phyloP scores from a whole-genome alignment of 257 asterid genomes.

The Gardenia jasminoides region DNA sequence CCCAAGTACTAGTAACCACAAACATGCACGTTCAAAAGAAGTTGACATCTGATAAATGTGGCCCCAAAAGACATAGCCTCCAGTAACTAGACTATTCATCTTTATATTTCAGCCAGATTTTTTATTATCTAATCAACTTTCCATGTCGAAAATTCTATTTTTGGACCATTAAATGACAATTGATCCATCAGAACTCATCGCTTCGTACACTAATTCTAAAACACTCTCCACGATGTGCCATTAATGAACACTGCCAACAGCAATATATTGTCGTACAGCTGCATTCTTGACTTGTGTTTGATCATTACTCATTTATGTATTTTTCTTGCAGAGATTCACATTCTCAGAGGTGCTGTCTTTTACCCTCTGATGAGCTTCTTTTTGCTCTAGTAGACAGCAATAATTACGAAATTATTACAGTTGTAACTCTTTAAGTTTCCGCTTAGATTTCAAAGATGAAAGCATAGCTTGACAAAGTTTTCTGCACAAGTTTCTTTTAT shows the following conservation, averaged over 20 bases:
- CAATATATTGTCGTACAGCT: background rate
- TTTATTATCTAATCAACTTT: background rate
- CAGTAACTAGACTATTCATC: background rate
- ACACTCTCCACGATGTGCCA: background rate
- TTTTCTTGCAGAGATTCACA: background rate
- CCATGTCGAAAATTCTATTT: background rate
- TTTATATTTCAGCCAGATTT: background rate
- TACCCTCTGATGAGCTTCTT: background rate
- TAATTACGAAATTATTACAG: background rate
- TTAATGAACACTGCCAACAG: constrained; percentile 4
- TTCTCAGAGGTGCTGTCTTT: background rate
- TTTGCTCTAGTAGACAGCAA: background rate
- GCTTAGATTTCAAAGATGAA: background rate
- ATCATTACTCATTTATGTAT: background rate
- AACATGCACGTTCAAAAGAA: background rate
- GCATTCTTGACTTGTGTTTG: background rate
- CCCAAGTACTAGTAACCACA: background rate
- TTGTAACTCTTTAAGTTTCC: background rate
- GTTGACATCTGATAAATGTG: background rate
- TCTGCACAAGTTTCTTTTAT: background rate
- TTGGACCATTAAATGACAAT: background rate
- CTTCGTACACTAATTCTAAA: background rate
- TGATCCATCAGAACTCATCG: background rate
- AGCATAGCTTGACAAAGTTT: background rate
- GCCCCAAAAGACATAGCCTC: background rate